phyloP scores from a whole-genome alignment of 257 asterid genomes.

The Primulina huaijiensis region DNA sequence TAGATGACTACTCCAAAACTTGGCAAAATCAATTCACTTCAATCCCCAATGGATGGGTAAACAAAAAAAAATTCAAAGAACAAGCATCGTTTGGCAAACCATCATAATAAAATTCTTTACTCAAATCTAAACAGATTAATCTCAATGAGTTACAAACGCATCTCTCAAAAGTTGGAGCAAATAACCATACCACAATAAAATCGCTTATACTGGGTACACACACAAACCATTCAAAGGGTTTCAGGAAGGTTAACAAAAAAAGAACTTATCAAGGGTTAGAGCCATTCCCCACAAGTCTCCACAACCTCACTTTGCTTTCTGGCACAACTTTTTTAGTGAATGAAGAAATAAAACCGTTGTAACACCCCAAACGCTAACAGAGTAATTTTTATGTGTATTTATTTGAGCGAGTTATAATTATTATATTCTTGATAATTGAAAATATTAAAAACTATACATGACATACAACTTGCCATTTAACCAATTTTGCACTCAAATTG shows the following conservation, averaged over 20 bases:
- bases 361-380: background rate
- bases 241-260: background rate
- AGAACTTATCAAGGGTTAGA: background rate
- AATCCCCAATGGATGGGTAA: background rate
- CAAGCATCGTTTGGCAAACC: background rate
- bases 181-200: background rate
- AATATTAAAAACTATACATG: no score
- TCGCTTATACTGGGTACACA: no score
- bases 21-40: no score
- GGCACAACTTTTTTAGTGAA: background rate
- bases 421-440: no score
- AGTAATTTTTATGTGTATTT: background rate
- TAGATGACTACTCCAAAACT: no score
- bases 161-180: background rate
- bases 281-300: background rate
- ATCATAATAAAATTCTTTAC: background rate
- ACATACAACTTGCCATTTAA: background rate
- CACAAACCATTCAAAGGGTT: no score
- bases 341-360: background rate
- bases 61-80: slow-evolving; percentile 4
- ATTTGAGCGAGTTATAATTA: no score
- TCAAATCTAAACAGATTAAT: slow-evolving; percentile 10
- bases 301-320: background rate
- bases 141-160: background rate
- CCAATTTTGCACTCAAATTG: background rate